phyloP scores from a whole-genome alignment of 2,329 filamentous ascomycete species.

The Scleromitrula shiraiana region DNA sequence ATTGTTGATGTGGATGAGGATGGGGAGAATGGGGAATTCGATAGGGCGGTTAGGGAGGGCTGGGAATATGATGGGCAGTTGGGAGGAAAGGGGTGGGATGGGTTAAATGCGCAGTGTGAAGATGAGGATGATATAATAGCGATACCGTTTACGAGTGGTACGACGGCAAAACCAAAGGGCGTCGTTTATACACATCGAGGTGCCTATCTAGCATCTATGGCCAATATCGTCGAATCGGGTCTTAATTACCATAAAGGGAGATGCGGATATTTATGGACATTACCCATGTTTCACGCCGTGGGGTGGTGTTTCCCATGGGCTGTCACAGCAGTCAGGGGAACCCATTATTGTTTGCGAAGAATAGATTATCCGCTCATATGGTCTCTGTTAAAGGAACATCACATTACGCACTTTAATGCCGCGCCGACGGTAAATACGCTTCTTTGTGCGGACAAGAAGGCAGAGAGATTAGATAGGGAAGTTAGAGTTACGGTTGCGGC shows the following conservation, averaged over 20 bases:
- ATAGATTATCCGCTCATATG: conserved; percentile 93
- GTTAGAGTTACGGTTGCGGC: conserved; percentile 90
- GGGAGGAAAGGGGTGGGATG: conserved; percentile 67
- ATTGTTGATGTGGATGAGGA: conserved; percentile 81
- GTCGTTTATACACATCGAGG: conserved; percentile 88
- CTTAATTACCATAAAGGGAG: conserved; percentile 63
- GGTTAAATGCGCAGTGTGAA: conserved; percentile 58
- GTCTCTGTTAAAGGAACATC: conserved; percentile 76
- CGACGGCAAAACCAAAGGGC: conserved; percentile 85
- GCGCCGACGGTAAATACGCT: conserved; percentile 95
- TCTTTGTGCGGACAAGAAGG: conserved; percentile 72
- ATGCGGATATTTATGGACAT: conserved; percentile 82
- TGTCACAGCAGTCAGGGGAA: conserved; percentile 86
- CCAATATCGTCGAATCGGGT: conserved; percentile 81
- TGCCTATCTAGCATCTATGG: conserved; percentile 75
- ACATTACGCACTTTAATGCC: conserved; percentile 90
- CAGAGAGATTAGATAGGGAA: conserved; percentile 56
- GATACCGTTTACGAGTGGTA: conserved; percentile 89
- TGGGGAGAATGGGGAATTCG: conserved; percentile 68
- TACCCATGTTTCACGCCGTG: conserved; percentile 74
- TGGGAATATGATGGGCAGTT: conserved; percentile 60
- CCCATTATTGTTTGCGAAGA: conserved; percentile 88
- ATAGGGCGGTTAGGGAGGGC: conserved; percentile 76
- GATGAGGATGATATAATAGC: conserved; percentile 79
- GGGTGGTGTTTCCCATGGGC: conserved; percentile 76